A percentile compares a stretch with the other conserved stretches of the same genome.
phyloP scores from a whole-genome alignment of 2,329 filamentous ascomycete genomes.

The Sporothrix protearum region DNA sequence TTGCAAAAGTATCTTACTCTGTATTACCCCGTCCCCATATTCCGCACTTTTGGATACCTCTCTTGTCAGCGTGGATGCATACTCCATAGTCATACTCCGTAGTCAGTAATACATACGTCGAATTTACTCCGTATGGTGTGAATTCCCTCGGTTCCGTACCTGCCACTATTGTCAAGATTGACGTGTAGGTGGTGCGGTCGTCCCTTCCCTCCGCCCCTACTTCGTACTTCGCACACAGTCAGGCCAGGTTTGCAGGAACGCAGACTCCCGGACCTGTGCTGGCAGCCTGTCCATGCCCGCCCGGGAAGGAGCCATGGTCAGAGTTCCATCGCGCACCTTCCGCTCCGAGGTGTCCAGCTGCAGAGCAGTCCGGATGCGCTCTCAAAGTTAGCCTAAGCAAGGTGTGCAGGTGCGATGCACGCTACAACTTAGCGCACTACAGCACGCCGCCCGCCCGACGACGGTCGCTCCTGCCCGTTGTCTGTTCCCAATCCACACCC shows the following conservation, averaged over 20 bases:
- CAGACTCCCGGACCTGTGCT: not conserved
- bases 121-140: no score
- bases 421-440: conserved; percentile 1
- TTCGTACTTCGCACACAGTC: not conserved
- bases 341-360: no score
- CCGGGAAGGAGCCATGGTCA: conserved; percentile 13
- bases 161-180: not conserved
- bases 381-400: not conserved
- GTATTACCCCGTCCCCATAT: not conserved
- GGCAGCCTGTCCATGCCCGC: not conserved
- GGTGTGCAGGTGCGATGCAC: not conserved
- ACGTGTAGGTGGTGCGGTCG: not conserved
- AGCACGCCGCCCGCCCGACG: conserved; percentile 1
- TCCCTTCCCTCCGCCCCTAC: no score
- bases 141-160: not conserved
- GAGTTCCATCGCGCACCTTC: conserved; percentile 16
- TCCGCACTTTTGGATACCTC: not conserved
- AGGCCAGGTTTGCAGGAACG: not conserved
- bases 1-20: not conserved
- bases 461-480: not conserved
- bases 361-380: no score
- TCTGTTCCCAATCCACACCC: not conserved
- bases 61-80: not conserved
- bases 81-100: not conserved
- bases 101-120: no score